Conservation (phyloP, 2,329 filamentous ascomycete species). For the Trichoderma citrinoviride region DNA sequence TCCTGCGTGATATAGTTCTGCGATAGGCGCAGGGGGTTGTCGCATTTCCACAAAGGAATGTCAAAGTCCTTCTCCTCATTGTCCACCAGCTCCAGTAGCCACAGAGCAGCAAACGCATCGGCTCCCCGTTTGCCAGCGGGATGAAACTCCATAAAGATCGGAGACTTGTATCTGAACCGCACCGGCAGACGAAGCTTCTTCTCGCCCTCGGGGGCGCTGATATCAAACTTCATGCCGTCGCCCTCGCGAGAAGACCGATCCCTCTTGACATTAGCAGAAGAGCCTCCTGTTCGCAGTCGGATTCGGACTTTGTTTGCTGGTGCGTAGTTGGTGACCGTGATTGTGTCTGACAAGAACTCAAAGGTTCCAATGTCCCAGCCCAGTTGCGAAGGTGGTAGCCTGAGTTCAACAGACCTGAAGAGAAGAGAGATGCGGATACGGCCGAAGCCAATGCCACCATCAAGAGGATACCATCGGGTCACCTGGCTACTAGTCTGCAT, state of each 20-base stretch:
- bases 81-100: constrained; percentile 83
- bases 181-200: constrained; percentile 73
- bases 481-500: constrained; percentile 81
- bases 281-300: constrained; percentile 79
- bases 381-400: constrained; percentile 77
- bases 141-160: constrained; percentile 85
- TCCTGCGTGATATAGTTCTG: constrained; percentile 90
- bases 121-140: constrained; percentile 64
- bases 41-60: constrained; percentile 86
- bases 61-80: constrained; percentile 74
- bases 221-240: constrained; percentile 49
- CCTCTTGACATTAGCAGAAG: constrained; percentile 66
- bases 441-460: constrained; percentile 90
- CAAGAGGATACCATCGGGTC: constrained; percentile 93
- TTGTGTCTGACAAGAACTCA: constrained; percentile 71
- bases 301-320: constrained; percentile 70
- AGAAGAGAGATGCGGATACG: constrained; percentile 83
- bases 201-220: constrained; percentile 43
- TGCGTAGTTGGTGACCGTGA: constrained; percentile 63
- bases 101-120: constrained; percentile 75
- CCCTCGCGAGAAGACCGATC: constrained; percentile 60
- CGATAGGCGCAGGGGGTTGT: constrained; percentile 70
- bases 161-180: constrained; percentile 84
- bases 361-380: constrained; percentile 97
- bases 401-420: constrained; percentile 85